Percentiles rank a stretch among this genome's conserved stretches.
These are phyloP conservation scores for Beauveria rudraprayagi DNA, from an alignment of 2,329 filamentous ascomycete species.

Conservation along the genomic window DNA sequence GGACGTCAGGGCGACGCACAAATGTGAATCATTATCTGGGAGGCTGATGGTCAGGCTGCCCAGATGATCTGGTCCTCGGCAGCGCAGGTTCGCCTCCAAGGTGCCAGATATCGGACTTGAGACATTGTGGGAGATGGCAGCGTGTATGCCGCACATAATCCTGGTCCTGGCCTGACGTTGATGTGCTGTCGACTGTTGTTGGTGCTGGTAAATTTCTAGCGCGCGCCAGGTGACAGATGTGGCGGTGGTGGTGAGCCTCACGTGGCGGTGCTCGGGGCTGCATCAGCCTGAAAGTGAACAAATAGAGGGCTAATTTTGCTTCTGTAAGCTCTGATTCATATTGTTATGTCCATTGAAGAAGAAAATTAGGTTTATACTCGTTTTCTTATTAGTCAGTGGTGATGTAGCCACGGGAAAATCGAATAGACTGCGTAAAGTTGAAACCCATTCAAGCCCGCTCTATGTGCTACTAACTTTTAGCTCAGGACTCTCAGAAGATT, in stretches of 20 bases:
- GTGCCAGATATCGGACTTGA: conserved; percentile 20
- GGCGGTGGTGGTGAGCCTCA: not conserved
- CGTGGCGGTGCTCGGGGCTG: not conserved
- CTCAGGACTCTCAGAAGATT: too few relatives aligned
- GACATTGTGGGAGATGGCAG: conserved; percentile 33
- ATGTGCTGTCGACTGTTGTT: not conserved
- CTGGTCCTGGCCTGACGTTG: not conserved
- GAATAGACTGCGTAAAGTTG: too few relatives aligned
- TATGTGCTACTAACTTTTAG: too few relatives aligned
- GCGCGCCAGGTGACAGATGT: not conserved
- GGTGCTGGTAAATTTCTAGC: conserved; percentile 1
- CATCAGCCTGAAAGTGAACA: not conserved
- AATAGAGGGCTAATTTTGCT: too few relatives aligned
- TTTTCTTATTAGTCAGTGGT: too few relatives aligned
- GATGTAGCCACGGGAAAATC: too few relatives aligned
- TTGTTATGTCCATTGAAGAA: too few relatives aligned
- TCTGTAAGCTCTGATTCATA: too few relatives aligned
- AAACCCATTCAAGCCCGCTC: too few relatives aligned
- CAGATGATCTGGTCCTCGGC: conserved; percentile 52
- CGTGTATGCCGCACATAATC: conserved; percentile 55
- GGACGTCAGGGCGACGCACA: conserved; percentile 60
- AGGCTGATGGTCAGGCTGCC: conserved; percentile 32
- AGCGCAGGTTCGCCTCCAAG: conserved; percentile 40
- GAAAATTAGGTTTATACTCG: too few relatives aligned
- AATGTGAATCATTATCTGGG: conserved; percentile 17